Evolutionary conservation across 2,329 filamentous ascomycete genomes (phyloP).

Genomic region (Penicillium aurantiogriseum): DNA sequence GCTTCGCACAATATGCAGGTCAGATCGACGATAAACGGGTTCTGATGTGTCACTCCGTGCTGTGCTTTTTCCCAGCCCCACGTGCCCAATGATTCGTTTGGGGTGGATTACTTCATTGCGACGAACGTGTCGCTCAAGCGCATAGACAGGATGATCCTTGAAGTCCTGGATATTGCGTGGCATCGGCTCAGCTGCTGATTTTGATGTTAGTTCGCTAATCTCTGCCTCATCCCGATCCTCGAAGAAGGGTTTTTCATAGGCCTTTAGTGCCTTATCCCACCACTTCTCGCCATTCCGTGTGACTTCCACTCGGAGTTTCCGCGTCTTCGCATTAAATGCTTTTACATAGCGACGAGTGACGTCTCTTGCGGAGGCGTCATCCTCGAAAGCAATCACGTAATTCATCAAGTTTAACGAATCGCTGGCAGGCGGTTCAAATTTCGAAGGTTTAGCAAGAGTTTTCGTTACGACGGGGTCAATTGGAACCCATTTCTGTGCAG

Average conservation of each 20-base stretch:
- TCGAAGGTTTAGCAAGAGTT: conserved; percentile 71
- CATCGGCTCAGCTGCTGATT: conserved; percentile 75
- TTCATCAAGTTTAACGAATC: conserved; percentile 73
- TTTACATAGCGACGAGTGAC: conserved; percentile 87
- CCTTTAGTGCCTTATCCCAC: conserved; percentile 51
- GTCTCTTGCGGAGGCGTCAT: conserved; percentile 73
- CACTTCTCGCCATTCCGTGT: conserved; percentile 57
- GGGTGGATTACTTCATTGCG: conserved; percentile 80
- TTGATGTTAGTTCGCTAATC: conserved; percentile 68
- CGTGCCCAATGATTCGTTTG: conserved; percentile 70
- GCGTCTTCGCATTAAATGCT: conserved; percentile 85
- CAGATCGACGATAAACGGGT: conserved; percentile 74
- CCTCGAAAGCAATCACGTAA: conserved; percentile 84
- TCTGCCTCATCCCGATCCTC: conserved; percentile 80
- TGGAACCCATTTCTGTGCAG: conserved; percentile 86
- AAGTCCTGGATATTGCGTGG: conserved; percentile 84
- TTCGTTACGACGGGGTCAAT: conserved; percentile 81
- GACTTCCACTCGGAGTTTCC: conserved; percentile 73
- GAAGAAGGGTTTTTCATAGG: conserved; percentile 44
- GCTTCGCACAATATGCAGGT: conserved; percentile 75
- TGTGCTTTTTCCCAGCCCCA: conserved; percentile 54
- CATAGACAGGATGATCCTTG: conserved; percentile 79
- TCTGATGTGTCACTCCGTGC: conserved; percentile 59
- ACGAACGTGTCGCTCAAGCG: conserved; percentile 78
- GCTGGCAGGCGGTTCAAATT: conserved; percentile 77